A percentile compares a stretch with the other conserved stretches of the same genome.
Evolutionary conservation across 1,284 basidiomycete genomes (phyloP).

Genomic region (Ceratobasidium sp.): DNA sequence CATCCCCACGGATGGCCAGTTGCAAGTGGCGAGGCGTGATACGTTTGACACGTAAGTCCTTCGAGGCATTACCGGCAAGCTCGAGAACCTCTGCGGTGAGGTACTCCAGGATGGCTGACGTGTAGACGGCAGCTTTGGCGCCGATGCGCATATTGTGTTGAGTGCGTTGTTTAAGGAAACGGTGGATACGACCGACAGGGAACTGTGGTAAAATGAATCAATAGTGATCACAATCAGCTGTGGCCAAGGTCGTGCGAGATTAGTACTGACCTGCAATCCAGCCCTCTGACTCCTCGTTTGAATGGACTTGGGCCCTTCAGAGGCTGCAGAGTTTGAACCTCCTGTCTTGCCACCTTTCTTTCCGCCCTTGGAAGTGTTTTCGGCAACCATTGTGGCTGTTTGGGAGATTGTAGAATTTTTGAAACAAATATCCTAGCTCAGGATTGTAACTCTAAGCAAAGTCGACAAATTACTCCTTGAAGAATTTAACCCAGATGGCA

Average conservation of each 20-base stretch:
- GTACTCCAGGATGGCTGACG: conserved; percentile 91
- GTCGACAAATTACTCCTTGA: too few relatives aligned
- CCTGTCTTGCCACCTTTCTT: conserved; percentile 59
- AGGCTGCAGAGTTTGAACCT: conserved; percentile 54
- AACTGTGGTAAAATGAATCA: conserved; percentile 63
- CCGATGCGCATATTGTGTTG: conserved; percentile 94
- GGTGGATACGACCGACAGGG: conserved; percentile 93
- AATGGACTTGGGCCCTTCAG: conserved; percentile 53
- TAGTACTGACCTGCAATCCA: conserved; percentile 76
- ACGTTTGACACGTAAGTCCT: conserved; percentile 95
- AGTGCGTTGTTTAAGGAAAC: conserved; percentile 92
- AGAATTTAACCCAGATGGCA: too few relatives aligned
- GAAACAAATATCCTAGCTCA: too few relatives aligned
- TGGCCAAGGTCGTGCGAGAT: conserved; percentile 44
- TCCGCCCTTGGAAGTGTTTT: conserved; percentile 52
- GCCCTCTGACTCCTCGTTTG: conserved; percentile 84
- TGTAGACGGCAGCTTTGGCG: conserved; percentile 92
- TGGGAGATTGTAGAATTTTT: too few relatives aligned
- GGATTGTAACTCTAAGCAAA: too few relatives aligned
- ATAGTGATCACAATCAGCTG: conserved; percentile 9
- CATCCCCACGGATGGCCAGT: conserved; percentile 95
- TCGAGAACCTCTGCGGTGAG: conserved; percentile 91
- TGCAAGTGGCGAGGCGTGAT: conserved; percentile 95
- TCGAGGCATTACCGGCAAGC: conserved; percentile 95
- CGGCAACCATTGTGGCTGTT: conserved; percentile 52